phyloP scores from a whole-genome alignment of 2,329 filamentous ascomycete genomes.

The Aspergillus ruber region DNA sequence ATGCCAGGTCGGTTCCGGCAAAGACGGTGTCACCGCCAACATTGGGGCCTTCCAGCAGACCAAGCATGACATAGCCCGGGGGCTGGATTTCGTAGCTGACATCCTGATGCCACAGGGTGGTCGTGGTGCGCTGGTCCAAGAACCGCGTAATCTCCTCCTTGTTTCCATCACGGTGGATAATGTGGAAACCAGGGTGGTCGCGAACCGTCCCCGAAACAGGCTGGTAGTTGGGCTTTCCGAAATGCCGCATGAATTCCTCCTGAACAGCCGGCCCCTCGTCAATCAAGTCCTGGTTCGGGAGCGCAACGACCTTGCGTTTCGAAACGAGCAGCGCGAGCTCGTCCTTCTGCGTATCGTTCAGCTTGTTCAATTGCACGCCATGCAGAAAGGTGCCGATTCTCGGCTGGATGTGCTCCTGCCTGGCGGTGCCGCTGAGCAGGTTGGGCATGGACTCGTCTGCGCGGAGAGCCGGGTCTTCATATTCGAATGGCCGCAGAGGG shows the following conservation, averaged over 20 bases:
- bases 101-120: constrained; percentile 46
- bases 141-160: constrained; percentile 38
- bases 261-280: constrained; percentile 38
- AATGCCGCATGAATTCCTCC: constrained; percentile 41
- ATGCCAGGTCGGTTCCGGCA: constrained; percentile 40
- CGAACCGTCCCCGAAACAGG: constrained; percentile 38
- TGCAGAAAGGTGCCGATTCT: constrained; percentile 36
- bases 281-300: constrained; percentile 47
- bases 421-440: constrained; percentile 24
- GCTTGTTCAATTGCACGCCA: constrained; percentile 43
- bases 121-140: constrained; percentile 39
- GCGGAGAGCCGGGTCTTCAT: constrained; percentile 42
- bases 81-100: constrained; percentile 45
- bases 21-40: constrained; percentile 46
- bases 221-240: constrained; percentile 42
- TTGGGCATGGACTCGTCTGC: constrained; percentile 36
- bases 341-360: constrained; percentile 44
- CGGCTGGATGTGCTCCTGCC: constrained; percentile 37
- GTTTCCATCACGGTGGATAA: constrained; percentile 42
- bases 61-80: constrained; percentile 44
- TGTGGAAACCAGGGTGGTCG: constrained; percentile 40
- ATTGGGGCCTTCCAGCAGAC: constrained; percentile 45
- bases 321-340: constrained; percentile 60
- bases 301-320: constrained; percentile 53
- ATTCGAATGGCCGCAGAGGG: constrained; percentile 39